Percentiles rank a stretch among this genome's conserved stretches.
Conservation (phyloP, 768 basidiomycete genomes). For the Baorangia bicolor region DNA sequence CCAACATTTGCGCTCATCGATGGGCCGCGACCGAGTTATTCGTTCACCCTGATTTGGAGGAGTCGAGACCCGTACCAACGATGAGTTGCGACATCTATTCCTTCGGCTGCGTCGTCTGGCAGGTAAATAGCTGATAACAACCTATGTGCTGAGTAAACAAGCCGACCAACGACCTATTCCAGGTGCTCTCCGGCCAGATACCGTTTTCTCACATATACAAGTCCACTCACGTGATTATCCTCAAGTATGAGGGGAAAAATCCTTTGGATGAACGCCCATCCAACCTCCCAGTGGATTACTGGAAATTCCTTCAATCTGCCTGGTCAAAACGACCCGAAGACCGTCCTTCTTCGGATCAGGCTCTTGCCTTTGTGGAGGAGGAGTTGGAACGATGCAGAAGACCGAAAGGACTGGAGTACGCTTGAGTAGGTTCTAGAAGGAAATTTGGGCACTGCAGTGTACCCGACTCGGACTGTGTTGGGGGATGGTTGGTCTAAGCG, state of each 20-base stretch:
- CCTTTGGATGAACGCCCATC: conserved; percentile 14
- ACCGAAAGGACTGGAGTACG: not conserved
- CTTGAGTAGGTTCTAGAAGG: not conserved
- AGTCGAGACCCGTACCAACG: conserved; percentile 1
- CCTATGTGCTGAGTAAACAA: not conserved
- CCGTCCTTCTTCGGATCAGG: conserved; percentile 11
- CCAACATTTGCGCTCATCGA: conserved; percentile 5
- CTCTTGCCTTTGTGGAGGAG: conserved; percentile 1
- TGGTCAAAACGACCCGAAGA: conserved; percentile 8
- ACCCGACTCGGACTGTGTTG: not conserved
- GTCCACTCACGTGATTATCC: conserved; percentile 13
- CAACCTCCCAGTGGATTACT: not conserved
- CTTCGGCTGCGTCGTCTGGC: conserved; percentile 10
- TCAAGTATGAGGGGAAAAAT: conserved; percentile 16
- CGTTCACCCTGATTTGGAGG: conserved; percentile 8
- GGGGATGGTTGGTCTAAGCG: not conserved
- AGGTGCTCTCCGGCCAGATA: conserved; percentile 14
- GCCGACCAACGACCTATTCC: not conserved
- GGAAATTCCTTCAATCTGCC: conserved; percentile 11
- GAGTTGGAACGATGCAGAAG: not conserved
- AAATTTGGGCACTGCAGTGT: not conserved
- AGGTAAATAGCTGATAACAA: not conserved
- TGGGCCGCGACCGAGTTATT: conserved; percentile 16
- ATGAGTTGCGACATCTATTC: conserved; percentile 11
- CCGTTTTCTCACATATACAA: conserved; percentile 8